Evolutionary conservation across 1,284 basidiomycete species (phyloP).

Genomic region (Ustilago nuda): DNA sequence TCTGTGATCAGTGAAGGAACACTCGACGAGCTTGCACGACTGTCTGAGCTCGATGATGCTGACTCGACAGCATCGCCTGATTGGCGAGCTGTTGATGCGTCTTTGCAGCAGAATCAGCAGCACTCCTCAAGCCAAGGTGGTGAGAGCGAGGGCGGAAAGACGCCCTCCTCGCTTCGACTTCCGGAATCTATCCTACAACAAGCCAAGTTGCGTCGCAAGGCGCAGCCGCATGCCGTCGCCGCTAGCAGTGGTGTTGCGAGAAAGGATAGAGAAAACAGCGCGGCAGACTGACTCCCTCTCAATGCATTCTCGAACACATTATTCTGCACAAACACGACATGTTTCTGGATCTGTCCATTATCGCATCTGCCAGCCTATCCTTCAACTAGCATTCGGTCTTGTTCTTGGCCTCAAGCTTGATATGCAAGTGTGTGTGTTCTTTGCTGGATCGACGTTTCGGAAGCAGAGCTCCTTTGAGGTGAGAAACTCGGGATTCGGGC

Average conservation of each 20-base stretch:
- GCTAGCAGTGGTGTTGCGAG: conserved; percentile 37
- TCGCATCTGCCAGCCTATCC: background rate
- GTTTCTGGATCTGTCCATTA: conserved; percentile 1
- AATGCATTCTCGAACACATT: background rate
- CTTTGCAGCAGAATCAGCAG: conserved; percentile 11
- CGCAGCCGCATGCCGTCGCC: conserved; percentile 20
- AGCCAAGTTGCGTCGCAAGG: conserved; percentile 22
- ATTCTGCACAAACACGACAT: conserved; percentile 4
- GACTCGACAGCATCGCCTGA: conserved; percentile 20
- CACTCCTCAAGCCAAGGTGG: background rate
- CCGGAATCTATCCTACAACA: conserved; percentile 29
- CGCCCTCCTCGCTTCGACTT: conserved; percentile 16
- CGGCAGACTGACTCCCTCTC: conserved; percentile 3
- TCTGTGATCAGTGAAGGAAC: conserved; percentile 52
- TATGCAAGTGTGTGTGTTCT: background rate
- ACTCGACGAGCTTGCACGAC: conserved; percentile 54
- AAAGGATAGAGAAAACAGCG: conserved; percentile 29
- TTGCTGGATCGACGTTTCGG: background rate
- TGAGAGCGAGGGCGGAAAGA: background rate
- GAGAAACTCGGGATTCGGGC: conserved; percentile 2
- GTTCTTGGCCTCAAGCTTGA: background rate
- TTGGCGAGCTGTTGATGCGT: conserved; percentile 18
- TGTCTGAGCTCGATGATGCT: conserved; percentile 44
- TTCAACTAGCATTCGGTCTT: conserved; percentile 1
- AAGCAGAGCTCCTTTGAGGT: background rate